Percentiles rank a stretch among this genome's conserved stretches.
Conservation (phyloP, 129 eudicot genomes). For the Flaveria trinervia region DNA sequence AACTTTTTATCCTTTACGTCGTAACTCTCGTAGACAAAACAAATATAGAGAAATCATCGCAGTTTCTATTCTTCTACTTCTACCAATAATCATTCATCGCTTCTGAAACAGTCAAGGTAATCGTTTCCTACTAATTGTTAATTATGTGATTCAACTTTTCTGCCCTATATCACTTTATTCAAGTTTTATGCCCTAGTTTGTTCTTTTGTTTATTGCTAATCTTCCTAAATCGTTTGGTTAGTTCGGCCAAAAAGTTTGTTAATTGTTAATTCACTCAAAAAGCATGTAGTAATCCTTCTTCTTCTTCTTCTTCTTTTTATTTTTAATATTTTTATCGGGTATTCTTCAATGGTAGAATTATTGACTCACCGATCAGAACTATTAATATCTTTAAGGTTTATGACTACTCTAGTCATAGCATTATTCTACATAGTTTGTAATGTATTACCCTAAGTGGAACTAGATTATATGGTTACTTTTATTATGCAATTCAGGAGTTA, state of each 20-base stretch:
- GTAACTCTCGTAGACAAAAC: no score
- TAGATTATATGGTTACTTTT: not conserved
- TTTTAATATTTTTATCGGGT: no score
- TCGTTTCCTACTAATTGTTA: not conserved
- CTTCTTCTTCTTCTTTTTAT: no score
- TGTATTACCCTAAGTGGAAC: not conserved
- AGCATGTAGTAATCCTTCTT: not conserved
- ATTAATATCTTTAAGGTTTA: slow-evolving; percentile 5
- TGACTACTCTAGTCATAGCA: not conserved
- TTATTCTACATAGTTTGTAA: not conserved
- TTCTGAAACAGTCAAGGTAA: not conserved
- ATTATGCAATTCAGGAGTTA: not conserved
- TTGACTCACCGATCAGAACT: slow-evolving; percentile 18
- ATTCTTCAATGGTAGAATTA: not conserved
- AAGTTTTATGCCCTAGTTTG: no score
- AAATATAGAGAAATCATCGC: no score
- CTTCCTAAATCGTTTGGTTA: not conserved
- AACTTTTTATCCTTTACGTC: no score
- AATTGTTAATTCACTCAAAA: not conserved
- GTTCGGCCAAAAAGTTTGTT: not conserved
- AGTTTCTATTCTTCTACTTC: no score
- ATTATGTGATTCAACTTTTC: not conserved
- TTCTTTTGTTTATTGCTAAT: no score
- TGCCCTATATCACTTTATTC: no score
- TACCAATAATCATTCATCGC: not conserved